Conservation (phyloP, 768 basidiomycete species). For the Cystofilobasidium bisporidii region DNA sequence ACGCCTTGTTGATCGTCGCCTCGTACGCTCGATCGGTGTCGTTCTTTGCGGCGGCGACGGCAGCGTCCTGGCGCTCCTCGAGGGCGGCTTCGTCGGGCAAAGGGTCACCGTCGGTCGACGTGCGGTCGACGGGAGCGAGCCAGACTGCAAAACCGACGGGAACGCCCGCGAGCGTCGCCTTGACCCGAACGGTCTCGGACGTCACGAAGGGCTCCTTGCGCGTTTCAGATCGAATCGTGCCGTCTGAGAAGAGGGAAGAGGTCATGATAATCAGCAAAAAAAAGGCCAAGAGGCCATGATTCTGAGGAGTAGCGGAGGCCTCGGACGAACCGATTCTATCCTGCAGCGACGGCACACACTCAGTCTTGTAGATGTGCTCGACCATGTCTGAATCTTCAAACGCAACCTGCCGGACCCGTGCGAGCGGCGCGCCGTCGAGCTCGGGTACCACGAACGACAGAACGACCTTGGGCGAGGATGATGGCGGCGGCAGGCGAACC, state of each 20-base stretch:
- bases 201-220: not conserved
- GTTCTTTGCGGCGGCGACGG: not conserved
- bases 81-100: slow-evolving; percentile 4
- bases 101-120: slow-evolving; percentile 13
- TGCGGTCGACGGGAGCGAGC: slow-evolving; percentile 6
- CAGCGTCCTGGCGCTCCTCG: not conserved
- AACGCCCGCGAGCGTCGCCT: slow-evolving; percentile 4
- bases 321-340: not conserved
- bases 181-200: slow-evolving; percentile 1
- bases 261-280: too few species aligned
- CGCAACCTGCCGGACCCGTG: not conserved
- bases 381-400: not conserved
- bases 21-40: not conserved
- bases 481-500: not conserved
- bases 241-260: too few species aligned
- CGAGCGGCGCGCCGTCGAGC: not conserved
- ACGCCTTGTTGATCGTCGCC: not conserved
- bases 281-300: too few species aligned
- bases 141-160: slow-evolving; percentile 4
- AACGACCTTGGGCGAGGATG: not conserved
- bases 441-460: not conserved
- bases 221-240: not conserved
- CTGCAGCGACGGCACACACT: not conserved
- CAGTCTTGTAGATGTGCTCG: not conserved
- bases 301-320: too few species aligned